Evolutionary conservation across 768 basidiomycete genomes (phyloP).

Genomic region (Tephrocybe sp.): DNA sequence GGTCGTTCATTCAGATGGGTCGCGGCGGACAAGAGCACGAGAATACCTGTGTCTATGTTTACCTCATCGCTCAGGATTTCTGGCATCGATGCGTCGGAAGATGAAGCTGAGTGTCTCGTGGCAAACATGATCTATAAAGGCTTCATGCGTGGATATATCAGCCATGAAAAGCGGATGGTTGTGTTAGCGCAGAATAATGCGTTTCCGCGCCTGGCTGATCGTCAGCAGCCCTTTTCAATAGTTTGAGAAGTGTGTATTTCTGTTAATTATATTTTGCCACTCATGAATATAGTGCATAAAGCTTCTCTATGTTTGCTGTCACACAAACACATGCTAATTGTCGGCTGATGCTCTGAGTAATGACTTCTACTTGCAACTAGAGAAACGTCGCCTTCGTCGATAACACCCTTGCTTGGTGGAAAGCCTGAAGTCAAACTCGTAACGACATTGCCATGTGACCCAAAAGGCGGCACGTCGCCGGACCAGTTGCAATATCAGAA

Average conservation of each 20-base stretch:
- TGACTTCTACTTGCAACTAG: too few species aligned
- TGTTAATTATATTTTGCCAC: not conserved
- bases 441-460: too few species aligned
- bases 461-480: too few species aligned
- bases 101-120: slow-evolving; percentile 90
- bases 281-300: too few species aligned
- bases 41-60: slow-evolving; percentile 82
- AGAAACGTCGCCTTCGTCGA: too few species aligned
- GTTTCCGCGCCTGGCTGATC: slow-evolving; percentile 73
- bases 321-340: too few species aligned
- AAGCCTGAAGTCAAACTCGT: too few species aligned
- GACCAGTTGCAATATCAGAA: too few species aligned
- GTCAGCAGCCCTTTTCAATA: slow-evolving; percentile 49
- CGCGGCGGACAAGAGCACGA: slow-evolving; percentile 63
- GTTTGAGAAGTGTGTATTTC: slow-evolving; percentile 18
- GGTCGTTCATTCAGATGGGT: slow-evolving; percentile 61
- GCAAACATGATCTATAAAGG: slow-evolving; percentile 96
- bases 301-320: not conserved
- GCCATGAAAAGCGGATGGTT: slow-evolving; percentile 93
- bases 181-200: slow-evolving; percentile 79
- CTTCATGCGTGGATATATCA: slow-evolving; percentile 93
- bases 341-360: too few species aligned
- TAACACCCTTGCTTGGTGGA: too few species aligned
- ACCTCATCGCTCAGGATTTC: slow-evolving; percentile 71
- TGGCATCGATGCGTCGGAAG: slow-evolving; percentile 64